phyloP scores from a whole-genome alignment of 106 monocot genomes.

The Ottelia alismoides region DNA sequence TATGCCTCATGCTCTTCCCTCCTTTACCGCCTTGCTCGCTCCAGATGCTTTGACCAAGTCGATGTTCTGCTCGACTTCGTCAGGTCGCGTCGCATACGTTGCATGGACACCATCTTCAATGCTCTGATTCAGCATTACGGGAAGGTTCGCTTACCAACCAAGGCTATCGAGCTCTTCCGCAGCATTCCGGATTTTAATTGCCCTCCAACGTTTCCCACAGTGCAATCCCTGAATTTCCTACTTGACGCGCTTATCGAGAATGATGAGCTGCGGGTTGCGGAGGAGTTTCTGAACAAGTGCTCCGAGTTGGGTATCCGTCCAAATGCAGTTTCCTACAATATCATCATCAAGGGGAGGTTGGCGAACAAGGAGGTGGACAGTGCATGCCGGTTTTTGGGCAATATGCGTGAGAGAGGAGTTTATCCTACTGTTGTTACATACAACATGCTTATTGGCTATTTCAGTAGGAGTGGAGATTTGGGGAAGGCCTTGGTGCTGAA shows the following conservation, averaged over 20 bases:
- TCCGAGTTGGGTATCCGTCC: constrained; percentile 27
- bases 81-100: constrained; percentile 30
- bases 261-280: constrained; percentile 21
- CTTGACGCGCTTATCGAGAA: constrained; percentile 64
- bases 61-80: constrained; percentile 43
- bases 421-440: constrained; percentile 58
- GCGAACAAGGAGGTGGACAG: constrained; percentile 6
- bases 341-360: constrained; percentile 48
- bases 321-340: constrained; percentile 71
- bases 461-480: constrained; percentile 18
- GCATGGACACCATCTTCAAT: constrained; percentile 38
- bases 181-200: constrained; percentile 41
- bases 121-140: constrained; percentile 53
- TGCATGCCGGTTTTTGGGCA: constrained; percentile 50
- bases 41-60: constrained; percentile 33
- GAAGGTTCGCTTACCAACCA: constrained; percentile 31
- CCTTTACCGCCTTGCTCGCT: constrained; percentile 52
- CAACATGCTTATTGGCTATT: constrained; percentile 56
- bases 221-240: constrained; percentile 54
- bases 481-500: constrained; percentile 33
- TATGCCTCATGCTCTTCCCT: constrained; percentile 37
- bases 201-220: constrained; percentile 23
- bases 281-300: constrained; percentile 7
- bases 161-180: constrained; percentile 50
- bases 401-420: constrained; percentile 52